Evolutionary conservation across 257 asterid species (phyloP), one percentile per base, ranked within the genome.

Genomic region (Petunia axillaris): DNA sequence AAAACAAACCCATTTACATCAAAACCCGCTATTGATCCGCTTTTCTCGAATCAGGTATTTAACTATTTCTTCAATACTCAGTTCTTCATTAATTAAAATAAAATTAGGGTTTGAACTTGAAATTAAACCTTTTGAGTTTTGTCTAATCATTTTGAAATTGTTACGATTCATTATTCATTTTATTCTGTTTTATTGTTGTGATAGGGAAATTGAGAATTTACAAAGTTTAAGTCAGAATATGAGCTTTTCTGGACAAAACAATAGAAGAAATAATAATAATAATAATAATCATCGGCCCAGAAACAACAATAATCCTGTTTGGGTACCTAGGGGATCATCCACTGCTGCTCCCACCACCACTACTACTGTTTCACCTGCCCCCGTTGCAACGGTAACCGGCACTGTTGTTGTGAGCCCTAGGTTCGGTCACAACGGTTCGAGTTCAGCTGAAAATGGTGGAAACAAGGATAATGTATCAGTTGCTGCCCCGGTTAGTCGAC

Each of bases 251-350:
- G 92, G 77, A 71, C 97, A 88, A 80, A 84, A 65, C 80, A 85
- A 82, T 65, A 75, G 89, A 81, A 85, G 96, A 86, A 93, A 86
- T 52, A 86, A 83, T 87, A 85, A 44, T 54, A 74, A 75, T 77
- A 88, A 81, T 54, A 74, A 75, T 25, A 25, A 25, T 77, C 87
- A 81, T 58, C 88, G 97, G 62, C 79, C 91, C 15, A 91, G 98
- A 84, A 78, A 55, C 79, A 78, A 55, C 79, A 66, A 40, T 66
- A 87, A 88, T 80, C 84, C 80, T 82, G 81, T 74, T 57, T 96
- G 99, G 99, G 90, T 96, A 67, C 97, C 91, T 0, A 91, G 98
- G 2, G 88, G 90, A 64, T 78, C 90, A 14, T 80, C 88, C 9
- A 70, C 89, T 53, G 84, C 85, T 48, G 14, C 81, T 1, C 25